Evolutionary conservation across 2,329 filamentous ascomycete genomes (phyloP).

Genomic region (Cladosporium sp.): DNA sequence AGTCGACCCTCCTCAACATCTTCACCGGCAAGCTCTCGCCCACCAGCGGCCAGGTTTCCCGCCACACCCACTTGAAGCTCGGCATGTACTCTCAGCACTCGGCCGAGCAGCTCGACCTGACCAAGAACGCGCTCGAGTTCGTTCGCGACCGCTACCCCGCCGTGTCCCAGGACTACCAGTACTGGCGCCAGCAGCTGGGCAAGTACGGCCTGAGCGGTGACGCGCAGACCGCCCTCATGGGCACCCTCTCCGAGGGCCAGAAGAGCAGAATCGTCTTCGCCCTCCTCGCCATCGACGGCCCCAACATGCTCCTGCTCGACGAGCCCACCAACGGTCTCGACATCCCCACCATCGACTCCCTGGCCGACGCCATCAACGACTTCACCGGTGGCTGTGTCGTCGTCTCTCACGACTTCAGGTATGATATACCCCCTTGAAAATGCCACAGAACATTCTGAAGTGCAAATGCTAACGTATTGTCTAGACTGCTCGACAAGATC

Average conservation of each 20-base stretch:
- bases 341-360: constrained; percentile 95
- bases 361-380: constrained; percentile 96
- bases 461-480: constrained; percentile 30
- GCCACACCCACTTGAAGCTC: constrained; percentile 97
- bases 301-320: constrained; percentile 97
- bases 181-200: constrained; percentile 97
- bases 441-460: constrained; percentile 4
- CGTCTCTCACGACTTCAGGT: constrained; percentile 99
- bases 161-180: constrained; percentile 96
- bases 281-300: constrained; percentile 86
- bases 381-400: constrained; percentile 96
- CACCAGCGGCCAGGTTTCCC: constrained; percentile 73
- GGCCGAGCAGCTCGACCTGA: constrained; percentile 95
- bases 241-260: constrained; percentile 94
- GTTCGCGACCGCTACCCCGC: constrained; percentile 89
- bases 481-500: constrained; percentile 94
- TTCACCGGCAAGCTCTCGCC: constrained; percentile 95
- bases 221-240: constrained; percentile 94
- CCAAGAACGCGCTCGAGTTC: constrained; percentile 96
- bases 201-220: constrained; percentile 91
- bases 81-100: constrained; percentile 99
- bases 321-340: constrained; percentile 99
- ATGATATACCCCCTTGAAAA: constrained; percentile 26
- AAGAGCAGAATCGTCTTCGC: constrained; percentile 98
- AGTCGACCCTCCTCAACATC: constrained; percentile 90